Conservation (phyloP, 495 filamentous ascomycete genomes). For the Darksidea phi region DNA sequence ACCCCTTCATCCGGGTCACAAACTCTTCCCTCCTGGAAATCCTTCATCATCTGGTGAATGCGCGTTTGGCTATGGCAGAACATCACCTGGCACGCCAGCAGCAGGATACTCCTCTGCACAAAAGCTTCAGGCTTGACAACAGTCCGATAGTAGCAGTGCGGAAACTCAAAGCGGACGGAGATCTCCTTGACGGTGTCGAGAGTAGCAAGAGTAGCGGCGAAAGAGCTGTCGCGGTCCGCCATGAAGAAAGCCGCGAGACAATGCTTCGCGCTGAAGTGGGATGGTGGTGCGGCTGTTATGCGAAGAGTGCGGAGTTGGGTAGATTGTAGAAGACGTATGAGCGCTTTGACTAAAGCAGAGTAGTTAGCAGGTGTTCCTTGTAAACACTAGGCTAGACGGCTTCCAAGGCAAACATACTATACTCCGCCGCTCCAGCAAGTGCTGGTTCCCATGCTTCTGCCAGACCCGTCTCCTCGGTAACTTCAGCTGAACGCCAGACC, state of each 20-base stretch:
- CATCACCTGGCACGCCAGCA: slow-evolving; percentile 23
- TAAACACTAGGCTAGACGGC: slow-evolving; percentile 1
- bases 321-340: not conserved
- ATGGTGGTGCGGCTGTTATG: not conserved
- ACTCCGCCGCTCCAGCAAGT: not conserved
- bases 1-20: not conserved
- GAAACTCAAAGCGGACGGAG: slow-evolving; percentile 15
- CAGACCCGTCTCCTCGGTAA: no score
- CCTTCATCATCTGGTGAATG: slow-evolving; percentile 4
- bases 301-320: slow-evolving; percentile 2
- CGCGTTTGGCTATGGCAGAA: slow-evolving; percentile 21
- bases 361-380: not conserved
- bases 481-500: slow-evolving; percentile 1
- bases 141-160: slow-evolving; percentile 12
- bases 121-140: not conserved
- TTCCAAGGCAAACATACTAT: not conserved
- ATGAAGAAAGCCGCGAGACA: slow-evolving; percentile 13
- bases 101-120: slow-evolving; percentile 8
- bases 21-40: slow-evolving; percentile 1
- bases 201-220: not conserved
- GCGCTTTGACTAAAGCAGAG: not conserved
- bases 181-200: not conserved
- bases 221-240: slow-evolving; percentile 1
- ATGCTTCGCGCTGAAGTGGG: slow-evolving; percentile 13
- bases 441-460: not conserved